Percentiles rank a stretch among this genome's conserved stretches.
These are phyloP conservation scores for Globisporangium solare DNA, from an alignment of 352 stramenopile species.

Conservation along the genomic window DNA sequence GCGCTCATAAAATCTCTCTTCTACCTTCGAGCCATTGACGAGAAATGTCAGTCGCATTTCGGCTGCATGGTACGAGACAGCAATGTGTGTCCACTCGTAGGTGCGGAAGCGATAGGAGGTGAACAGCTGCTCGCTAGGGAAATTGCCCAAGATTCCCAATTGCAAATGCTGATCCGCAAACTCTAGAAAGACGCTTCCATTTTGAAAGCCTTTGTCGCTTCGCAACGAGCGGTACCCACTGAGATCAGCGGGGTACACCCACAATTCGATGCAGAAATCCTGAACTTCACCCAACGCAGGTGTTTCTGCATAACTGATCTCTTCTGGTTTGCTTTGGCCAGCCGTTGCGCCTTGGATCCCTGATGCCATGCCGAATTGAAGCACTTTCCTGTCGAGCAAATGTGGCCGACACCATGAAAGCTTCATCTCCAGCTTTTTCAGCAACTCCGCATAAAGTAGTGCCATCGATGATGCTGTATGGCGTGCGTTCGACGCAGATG, in stretches of 20 bases:
- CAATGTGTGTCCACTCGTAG: slow-evolving; percentile 68
- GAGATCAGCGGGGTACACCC: slow-evolving; percentile 68
- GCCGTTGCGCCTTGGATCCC: slow-evolving; percentile 9
- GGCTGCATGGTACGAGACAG: slow-evolving; percentile 42
- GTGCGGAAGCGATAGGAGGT: slow-evolving; percentile 39
- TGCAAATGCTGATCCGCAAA: slow-evolving; percentile 65
- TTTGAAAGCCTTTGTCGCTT: slow-evolving; percentile 69
- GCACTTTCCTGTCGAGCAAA: slow-evolving; percentile 38
- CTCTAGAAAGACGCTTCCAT: slow-evolving; percentile 68
- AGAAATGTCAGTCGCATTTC: slow-evolving; percentile 28
- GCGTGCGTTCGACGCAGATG: slow-evolving; percentile 16
- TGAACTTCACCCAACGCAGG: slow-evolving; percentile 51
- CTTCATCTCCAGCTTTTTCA: slow-evolving; percentile 58
- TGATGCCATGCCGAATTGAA: slow-evolving; percentile 59
- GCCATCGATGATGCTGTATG: slow-evolving; percentile 77
- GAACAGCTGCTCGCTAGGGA: slow-evolving; percentile 70
- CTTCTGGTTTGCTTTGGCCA: slow-evolving; percentile 33
- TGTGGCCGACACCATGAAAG: slow-evolving; percentile 34
- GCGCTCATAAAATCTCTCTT: slow-evolving; percentile 35
- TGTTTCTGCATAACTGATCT: slow-evolving; percentile 64
- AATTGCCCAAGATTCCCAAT: slow-evolving; percentile 66
- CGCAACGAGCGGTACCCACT: slow-evolving; percentile 57
- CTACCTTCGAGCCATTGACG: slow-evolving; percentile 46
- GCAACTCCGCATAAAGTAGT: slow-evolving; percentile 68
- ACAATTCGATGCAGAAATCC: slow-evolving; percentile 80